phyloP scores from a whole-genome alignment of 371 early-diverging fungal species.

The Saksenaea vasiformis region DNA sequence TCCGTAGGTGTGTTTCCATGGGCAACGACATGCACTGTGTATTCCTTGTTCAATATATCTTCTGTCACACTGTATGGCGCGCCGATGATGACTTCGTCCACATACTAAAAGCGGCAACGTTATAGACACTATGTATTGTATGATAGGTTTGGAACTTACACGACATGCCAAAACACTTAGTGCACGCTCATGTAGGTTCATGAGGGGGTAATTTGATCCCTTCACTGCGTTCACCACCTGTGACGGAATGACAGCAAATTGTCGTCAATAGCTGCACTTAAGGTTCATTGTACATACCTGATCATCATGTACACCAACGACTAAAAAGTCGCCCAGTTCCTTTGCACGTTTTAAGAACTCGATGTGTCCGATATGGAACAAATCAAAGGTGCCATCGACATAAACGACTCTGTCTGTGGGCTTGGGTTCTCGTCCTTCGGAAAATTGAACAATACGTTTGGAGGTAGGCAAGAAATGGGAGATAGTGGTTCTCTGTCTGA shows the following conservation, averaged over 20 bases:
- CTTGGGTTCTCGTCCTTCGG: constrained; percentile 77
- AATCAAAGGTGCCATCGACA: constrained; percentile 97
- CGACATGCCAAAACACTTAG: constrained; percentile 87
- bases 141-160: constrained; percentile 39
- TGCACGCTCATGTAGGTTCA: constrained; percentile 93
- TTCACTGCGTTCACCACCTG: constrained; percentile 84
- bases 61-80: constrained; percentile 85
- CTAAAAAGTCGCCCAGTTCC: constrained; percentile 82
- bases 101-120: constrained; percentile 73
- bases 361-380: constrained; percentile 97
- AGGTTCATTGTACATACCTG: constrained; percentile 38
- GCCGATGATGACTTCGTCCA: constrained; percentile 91
- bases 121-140: too few relatives aligned
- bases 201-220: constrained; percentile 87
- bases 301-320: constrained; percentile 97
- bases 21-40: constrained; percentile 79
- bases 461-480: constrained; percentile 90
- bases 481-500: constrained; percentile 35
- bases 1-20: constrained; percentile 71
- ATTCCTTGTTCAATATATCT: constrained; percentile 76
- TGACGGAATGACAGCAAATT: neutral
- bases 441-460: constrained; percentile 85
- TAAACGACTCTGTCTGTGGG: constrained; percentile 76
- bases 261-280: neutral
- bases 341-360: constrained; percentile 90